These are phyloP conservation scores for Hypoxylon sp. DNA, from an alignment of 2,329 filamentous ascomycete species.

Conservation along the genomic window DNA sequence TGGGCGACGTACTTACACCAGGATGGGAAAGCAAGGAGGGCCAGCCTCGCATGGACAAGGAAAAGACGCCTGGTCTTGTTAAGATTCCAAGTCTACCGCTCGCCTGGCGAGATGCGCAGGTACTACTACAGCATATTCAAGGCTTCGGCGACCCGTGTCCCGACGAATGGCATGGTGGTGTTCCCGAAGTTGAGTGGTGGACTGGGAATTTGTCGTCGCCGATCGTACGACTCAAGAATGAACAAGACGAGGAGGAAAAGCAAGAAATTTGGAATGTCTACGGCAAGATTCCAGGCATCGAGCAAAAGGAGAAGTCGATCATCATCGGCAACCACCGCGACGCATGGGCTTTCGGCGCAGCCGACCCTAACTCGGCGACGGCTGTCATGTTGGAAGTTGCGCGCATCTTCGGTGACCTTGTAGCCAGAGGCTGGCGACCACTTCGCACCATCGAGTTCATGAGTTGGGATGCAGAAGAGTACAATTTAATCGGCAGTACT, in stretches of 20 bases:
- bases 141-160: slow-evolving; percentile 78
- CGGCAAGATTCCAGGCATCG: slow-evolving; percentile 84
- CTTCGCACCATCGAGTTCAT: slow-evolving; percentile 96
- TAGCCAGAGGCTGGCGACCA: slow-evolving; percentile 84
- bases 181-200: slow-evolving; percentile 87
- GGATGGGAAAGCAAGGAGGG: slow-evolving; percentile 81
- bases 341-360: slow-evolving; percentile 89
- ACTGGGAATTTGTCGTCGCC: slow-evolving; percentile 82
- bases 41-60: slow-evolving; percentile 73
- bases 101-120: slow-evolving; percentile 88
- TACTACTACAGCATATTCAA: slow-evolving; percentile 79
- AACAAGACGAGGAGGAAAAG: slow-evolving; percentile 84
- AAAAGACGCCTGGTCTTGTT: slow-evolving; percentile 77
- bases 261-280: slow-evolving; percentile 95
- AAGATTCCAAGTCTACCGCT: slow-evolving; percentile 92
- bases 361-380: slow-evolving; percentile 87
- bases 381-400: slow-evolving; percentile 92
- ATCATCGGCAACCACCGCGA: slow-evolving; percentile 95
- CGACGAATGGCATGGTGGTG: slow-evolving; percentile 78
- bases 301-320: slow-evolving; percentile 84
- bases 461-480: slow-evolving; percentile 94
- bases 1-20: slow-evolving; percentile 93
- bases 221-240: slow-evolving; percentile 82
- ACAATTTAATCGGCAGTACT: slow-evolving; percentile 93
- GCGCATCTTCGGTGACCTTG: slow-evolving; percentile 83